Base-by-base conservation (phyloP, 1,139 yeast species). In the Scheffersomyces cryptocercus region DNA sequence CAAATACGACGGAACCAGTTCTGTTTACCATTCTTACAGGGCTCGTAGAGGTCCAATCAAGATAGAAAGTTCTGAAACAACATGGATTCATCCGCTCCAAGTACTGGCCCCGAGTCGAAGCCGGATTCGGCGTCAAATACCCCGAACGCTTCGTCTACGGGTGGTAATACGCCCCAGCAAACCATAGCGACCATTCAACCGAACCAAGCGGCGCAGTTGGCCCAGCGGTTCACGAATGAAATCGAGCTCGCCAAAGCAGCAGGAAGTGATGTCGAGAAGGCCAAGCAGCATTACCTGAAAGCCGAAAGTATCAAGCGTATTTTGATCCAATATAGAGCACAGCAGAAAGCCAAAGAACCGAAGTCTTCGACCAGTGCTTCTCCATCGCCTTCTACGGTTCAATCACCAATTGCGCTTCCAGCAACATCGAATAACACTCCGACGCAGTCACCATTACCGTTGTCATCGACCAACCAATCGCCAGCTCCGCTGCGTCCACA, bases 271-370 rank as follows among this genome's bases (percentile, higher is more conserved):
- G 78, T 87, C 9, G 84, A 80, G 1, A 82, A 79, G 51, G 93
- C 93, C 7, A 80, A 79, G 57, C 81, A 77, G 50, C 88, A 85
- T 56, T 67, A 80, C 50, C 72, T 75, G 48, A 83, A 81, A 47
- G 95, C 93, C 4, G 86, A 86, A 44, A 79, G 79, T 48, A 82
- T 88, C 55, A 81, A 77, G 55, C 71, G 68, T 59, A 74, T 70
- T 48, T 72, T 76, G 41, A 49, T 70, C 29, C 68, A 60, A 42
- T 73, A 70, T 50, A 72, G 70, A 45, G 70, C 68, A 15, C 56
- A 56, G 40, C 62, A 59, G 11, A 46, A 49, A 15, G 52, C 47
- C 13, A 41, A 34, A 28, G 54, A 38, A 39, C 48, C 45, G 26
- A n/a, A 15, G 15, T 30, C 33, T 11, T 12, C 33, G 14, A 9